Percentiles rank a stretch among this genome's conserved stretches.
Evolutionary conservation across 441 rosid genomes (phyloP).

Genomic region (Mallotus japonicus): DNA sequence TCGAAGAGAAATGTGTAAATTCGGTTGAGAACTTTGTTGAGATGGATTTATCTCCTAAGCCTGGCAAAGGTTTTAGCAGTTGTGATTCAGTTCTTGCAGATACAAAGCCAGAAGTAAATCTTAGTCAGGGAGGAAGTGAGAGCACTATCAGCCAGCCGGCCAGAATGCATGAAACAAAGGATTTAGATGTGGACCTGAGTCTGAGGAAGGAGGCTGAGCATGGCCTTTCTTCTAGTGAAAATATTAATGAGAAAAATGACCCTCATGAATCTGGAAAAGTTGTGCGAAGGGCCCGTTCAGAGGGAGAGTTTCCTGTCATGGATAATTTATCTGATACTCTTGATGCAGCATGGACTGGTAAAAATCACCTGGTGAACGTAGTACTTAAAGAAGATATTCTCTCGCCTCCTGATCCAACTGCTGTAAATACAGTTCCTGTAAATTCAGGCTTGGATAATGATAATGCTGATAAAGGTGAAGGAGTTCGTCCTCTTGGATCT

Average conservation of each 20-base stretch:
- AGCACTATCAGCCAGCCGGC: conserved; percentile 27
- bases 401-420: conserved; percentile 34
- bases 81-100: conserved; percentile 11
- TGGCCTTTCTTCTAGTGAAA: conserved; percentile 34
- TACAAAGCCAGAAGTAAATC: conserved; percentile 33
- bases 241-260: conserved; percentile 35
- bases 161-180: conserved; percentile 33
- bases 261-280: conserved; percentile 42
- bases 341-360: conserved; percentile 83
- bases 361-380: conserved; percentile 38
- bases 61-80: conserved; percentile 19
- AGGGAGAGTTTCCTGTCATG: conserved; percentile 51
- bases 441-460: conserved; percentile 22
- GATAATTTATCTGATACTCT: conserved; percentile 58
- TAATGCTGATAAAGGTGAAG: conserved; percentile 28
- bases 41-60: conserved; percentile 34
- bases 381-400: conserved; percentile 35
- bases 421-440: conserved; percentile 20
- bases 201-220: conserved; percentile 37
- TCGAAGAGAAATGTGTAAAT: conserved; percentile 38
- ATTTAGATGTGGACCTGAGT: conserved; percentile 29
- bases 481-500: conserved; percentile 28
- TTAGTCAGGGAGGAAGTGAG: conserved; percentile 37
- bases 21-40: conserved; percentile 47
- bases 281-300: conserved; percentile 46